Conservation (phyloP, 2,329 filamentous ascomycete species). For the Trichoderma aggressivum region DNA sequence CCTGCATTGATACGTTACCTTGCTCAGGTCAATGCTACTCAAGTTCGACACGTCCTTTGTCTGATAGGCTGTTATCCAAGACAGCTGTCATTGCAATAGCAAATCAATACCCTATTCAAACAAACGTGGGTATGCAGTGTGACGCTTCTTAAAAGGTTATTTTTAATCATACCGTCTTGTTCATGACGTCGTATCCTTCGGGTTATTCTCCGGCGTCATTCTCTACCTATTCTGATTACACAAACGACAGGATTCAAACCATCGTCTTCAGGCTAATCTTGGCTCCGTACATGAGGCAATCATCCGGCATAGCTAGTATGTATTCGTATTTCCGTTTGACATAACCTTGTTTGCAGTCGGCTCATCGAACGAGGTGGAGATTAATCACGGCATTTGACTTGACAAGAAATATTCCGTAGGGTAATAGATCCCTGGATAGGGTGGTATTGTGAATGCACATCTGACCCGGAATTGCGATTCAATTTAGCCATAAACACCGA, state of each 20-base stretch:
- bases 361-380: not conserved
- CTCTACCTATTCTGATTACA: too few species aligned
- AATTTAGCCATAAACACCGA: conserved; percentile 10
- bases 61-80: too few species aligned
- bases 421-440: conserved; percentile 1
- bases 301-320: not conserved
- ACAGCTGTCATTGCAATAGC: not conserved
- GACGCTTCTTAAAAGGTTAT: not conserved
- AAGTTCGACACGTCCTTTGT: not conserved
- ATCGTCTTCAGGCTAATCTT: not conserved
- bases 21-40: not conserved
- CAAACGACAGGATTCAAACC: not conserved
- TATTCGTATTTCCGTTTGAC: not conserved
- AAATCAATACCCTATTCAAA: not conserved
- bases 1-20: not conserved
- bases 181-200: not conserved
- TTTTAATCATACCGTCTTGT: not conserved
- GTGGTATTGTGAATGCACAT: not conserved
- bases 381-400: not conserved
- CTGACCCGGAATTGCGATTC: not conserved
- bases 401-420: conserved; percentile 3
- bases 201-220: not conserved
- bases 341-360: not conserved
- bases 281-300: not conserved
- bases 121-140: not conserved